These are phyloP conservation scores for Backusella mclennaniae DNA, from an alignment of 192 early-diverging fungal genomes.

Conservation along the genomic window DNA sequence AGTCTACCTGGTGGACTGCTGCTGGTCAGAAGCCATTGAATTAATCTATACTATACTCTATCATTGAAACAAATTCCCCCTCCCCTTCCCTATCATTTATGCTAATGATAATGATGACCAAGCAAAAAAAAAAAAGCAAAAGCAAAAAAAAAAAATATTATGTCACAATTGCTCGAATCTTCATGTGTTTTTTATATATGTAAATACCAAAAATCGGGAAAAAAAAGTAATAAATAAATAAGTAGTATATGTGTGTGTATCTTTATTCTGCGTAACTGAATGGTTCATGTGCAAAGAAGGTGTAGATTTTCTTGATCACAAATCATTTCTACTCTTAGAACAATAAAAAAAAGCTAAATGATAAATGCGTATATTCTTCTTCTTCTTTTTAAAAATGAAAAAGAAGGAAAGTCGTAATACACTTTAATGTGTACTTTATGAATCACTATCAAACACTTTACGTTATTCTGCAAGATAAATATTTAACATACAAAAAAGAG, in stretches of 20 bases:
- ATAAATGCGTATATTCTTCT: not conserved
- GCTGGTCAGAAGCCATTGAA: slow-evolving; percentile 11
- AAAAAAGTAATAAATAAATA: not conserved
- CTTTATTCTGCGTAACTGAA: not conserved
- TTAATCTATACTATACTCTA: not conserved
- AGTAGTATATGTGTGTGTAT: not conserved
- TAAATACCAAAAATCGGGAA: not conserved
- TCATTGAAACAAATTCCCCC: not conserved
- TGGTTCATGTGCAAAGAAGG: not conserved
- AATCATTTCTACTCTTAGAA: not conserved
- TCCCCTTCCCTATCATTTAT: not conserved
- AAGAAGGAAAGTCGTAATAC: not conserved
- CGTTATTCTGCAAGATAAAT: not conserved
- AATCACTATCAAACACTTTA: not conserved
- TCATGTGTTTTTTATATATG: not conserved
- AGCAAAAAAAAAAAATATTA: not conserved
- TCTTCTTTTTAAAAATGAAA: not conserved
- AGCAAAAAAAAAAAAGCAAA: not conserved
- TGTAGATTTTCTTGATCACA: not conserved
- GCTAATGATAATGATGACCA: not conserved
- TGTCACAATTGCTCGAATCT: not conserved
- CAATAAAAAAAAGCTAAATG: too few species aligned
- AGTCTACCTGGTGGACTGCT: not conserved
- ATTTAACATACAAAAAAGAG: not conserved
- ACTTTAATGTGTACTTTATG: not conserved